Percentiles rank a stretch among this genome's conserved stretches.
phyloP scores from a whole-genome alignment of 2,329 filamentous ascomycete genomes.

The Neopestalotiopsis sp. region DNA sequence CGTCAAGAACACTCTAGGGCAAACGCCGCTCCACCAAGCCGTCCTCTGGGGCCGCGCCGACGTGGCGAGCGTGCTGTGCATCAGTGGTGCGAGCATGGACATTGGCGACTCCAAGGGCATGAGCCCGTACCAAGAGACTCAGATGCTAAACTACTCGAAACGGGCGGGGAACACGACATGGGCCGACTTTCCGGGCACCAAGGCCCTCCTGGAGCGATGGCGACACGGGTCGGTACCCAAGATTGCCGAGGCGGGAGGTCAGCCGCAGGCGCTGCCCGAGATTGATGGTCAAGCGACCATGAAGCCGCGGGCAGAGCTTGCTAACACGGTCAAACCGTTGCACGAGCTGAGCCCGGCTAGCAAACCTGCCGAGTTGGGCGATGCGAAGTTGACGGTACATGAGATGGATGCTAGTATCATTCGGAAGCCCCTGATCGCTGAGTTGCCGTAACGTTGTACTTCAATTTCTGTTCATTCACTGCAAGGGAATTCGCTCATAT shows the following conservation, averaged over 20 bases:
- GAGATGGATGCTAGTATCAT: neutral
- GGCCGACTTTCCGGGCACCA: slow-evolving; percentile 11
- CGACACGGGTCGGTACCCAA: neutral
- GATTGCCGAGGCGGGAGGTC: slow-evolving; percentile 9
- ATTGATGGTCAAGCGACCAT: neutral
- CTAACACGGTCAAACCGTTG: neutral
- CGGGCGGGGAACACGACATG: slow-evolving; percentile 5
- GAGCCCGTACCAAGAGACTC: slow-evolving; percentile 19
- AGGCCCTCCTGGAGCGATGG: slow-evolving; percentile 15
- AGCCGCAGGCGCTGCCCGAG: neutral
- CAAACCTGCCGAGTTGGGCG: neutral
- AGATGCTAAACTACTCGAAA: slow-evolving; percentile 13
- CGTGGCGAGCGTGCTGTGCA: slow-evolving; percentile 17
- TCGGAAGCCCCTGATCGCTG: slow-evolving; percentile 9
- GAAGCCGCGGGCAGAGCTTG: neutral
- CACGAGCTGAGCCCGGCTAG: slow-evolving; percentile 6
- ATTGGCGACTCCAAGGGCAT: slow-evolving; percentile 13
- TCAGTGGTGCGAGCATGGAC: slow-evolving; percentile 15
- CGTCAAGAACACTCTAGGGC: slow-evolving; percentile 20
- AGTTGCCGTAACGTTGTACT: neutral
- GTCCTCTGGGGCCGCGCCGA: slow-evolving; percentile 22
- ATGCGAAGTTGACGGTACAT: neutral
- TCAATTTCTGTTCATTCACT: neutral
- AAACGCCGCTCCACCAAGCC: slow-evolving; percentile 26
- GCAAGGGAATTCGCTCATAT: neutral